These are phyloP conservation scores for Dactylella cylindrospora DNA, from an alignment of 2,329 filamentous ascomycete species.

Conservation along the genomic window DNA sequence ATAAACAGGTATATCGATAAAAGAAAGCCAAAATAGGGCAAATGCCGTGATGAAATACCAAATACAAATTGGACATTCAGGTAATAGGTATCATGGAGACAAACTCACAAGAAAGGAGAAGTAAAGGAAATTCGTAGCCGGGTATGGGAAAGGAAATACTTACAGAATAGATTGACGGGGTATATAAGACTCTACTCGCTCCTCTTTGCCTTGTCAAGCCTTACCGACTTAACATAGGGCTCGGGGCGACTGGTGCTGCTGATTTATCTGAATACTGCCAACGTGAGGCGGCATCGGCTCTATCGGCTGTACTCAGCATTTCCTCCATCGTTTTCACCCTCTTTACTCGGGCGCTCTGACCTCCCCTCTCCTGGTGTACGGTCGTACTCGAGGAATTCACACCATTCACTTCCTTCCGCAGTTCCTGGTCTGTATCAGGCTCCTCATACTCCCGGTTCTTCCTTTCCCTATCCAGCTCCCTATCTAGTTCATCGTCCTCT, in stretches of 20 bases:
- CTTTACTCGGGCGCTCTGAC: conserved; percentile 18
- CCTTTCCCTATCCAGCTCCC: conserved; percentile 24
- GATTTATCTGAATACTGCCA: conserved; percentile 36
- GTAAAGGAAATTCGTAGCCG: conserved; percentile 37
- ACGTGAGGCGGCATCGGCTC: conserved; percentile 36
- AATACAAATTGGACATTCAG: no score
- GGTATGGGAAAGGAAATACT: conserved; percentile 33
- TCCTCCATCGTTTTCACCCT: conserved; percentile 43
- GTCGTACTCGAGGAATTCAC: conserved; percentile 3
- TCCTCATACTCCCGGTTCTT: conserved; percentile 36
- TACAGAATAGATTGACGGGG: conserved; percentile 17
- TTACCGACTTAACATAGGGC: conserved; percentile 34
- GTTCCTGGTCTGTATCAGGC: conserved; percentile 30
- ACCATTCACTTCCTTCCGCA: conserved; percentile 26
- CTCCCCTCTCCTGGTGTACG: not conserved
- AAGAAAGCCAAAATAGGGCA: no score
- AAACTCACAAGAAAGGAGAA: not conserved
- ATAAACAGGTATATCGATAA: no score
- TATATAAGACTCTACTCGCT: conserved; percentile 30
- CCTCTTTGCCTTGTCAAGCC: conserved; percentile 3
- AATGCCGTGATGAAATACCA: no score
- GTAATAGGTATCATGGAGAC: not conserved
- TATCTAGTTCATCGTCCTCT: conserved; percentile 39
- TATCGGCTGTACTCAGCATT: conserved; percentile 36
- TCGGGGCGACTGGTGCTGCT: conserved; percentile 34